Base-by-base conservation (phyloP, 257 asterid species). In the Ilex aquifolium region DNA sequence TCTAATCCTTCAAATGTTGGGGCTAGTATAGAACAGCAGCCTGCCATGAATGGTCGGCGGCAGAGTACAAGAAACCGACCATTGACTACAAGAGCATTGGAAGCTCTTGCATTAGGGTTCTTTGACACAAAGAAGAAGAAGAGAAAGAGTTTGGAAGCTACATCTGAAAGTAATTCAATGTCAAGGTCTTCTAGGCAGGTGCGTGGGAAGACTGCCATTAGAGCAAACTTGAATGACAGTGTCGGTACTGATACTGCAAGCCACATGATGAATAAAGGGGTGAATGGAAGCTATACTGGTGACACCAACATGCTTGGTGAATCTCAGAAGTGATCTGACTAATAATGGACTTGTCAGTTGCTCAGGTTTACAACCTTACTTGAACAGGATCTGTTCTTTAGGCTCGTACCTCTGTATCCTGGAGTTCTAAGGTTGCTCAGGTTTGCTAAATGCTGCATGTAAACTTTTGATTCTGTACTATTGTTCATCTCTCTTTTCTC, bases 61-160 rank as follows among this genome's bases (percentile, higher is more conserved):
- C 57, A 53, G 30, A 53, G 57, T 53, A 53, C 57, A 15, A 53
- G 57, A 53, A 53, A 53, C 30, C 27, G 57, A 27, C 57, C 57
- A 15, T 21, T 21, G 31, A 53, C 57, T 3, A 21, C 57, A n/a
- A 53, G 31, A 21, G 57, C 57, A 53, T 53, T 53, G 57, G 57
- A 53, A 21, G 57, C 57, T 21, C 4, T 53, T 14, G 57, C 57
- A 53, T 53, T 15, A 7, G 57, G 57, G 27, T 53, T 15, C 42
- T 36, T 36, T 36, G 42, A 36, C 42, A 0, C 27, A 21, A 21
- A 21, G 27, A 36, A 36, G 8, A 36, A 36, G 42, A 53, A 10
- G 30, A 53, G 57, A 53, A 53, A 53, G 11, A 1, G 57, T 17
- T 3, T 53, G 57, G 57, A 53, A 14, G 30, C 57, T 53, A 53